These are phyloP conservation scores for Penicillium alfredii DNA, from an alignment of 495 filamentous ascomycete species.

Conservation along the genomic window DNA sequence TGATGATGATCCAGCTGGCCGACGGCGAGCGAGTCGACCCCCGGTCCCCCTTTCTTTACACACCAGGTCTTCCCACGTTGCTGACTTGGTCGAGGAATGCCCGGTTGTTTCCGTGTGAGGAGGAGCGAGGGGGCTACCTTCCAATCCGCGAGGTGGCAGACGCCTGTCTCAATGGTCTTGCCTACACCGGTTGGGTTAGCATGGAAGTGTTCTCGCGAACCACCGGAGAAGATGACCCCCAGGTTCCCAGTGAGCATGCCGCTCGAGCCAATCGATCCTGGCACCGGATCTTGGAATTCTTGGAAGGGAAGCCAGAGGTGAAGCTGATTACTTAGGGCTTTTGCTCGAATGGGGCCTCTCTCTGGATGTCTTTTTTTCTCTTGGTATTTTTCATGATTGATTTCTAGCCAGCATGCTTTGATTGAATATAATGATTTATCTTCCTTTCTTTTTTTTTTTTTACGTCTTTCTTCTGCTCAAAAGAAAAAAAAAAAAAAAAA, in stretches of 20 bases:
- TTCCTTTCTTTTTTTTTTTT: too few species aligned
- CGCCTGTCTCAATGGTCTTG: constrained; percentile 49
- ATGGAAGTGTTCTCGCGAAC: constrained; percentile 66
- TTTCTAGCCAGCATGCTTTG: too few species aligned
- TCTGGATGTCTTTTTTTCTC: too few species aligned
- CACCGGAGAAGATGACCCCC: constrained; percentile 45
- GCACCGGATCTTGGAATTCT: constrained; percentile 31
- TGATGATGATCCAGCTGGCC: constrained; percentile 68
- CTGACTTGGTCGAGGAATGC: constrained; percentile 65
- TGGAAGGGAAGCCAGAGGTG: constrained; percentile 4
- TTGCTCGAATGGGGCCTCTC: too few species aligned
- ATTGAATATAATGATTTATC: too few species aligned
- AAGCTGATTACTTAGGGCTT: too few species aligned
- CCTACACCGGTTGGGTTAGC: constrained; percentile 65
- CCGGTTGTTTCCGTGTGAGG: constrained; percentile 62
- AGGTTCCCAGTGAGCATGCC: constrained; percentile 58
- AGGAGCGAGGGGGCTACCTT: constrained; percentile 58
- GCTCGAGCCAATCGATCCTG: constrained; percentile 52
- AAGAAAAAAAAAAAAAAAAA: too few species aligned
- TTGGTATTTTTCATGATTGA: too few species aligned
- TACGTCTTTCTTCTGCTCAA: too few species aligned
- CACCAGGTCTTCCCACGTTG: constrained; percentile 8
- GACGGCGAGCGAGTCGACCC: constrained; percentile 56
- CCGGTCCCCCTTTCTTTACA: constrained; percentile 11
- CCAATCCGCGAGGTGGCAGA: constrained; percentile 50